Evolutionary conservation across 2,329 filamentous ascomycete genomes (phyloP).

Genomic region (Epichloe gansuensis): DNA sequence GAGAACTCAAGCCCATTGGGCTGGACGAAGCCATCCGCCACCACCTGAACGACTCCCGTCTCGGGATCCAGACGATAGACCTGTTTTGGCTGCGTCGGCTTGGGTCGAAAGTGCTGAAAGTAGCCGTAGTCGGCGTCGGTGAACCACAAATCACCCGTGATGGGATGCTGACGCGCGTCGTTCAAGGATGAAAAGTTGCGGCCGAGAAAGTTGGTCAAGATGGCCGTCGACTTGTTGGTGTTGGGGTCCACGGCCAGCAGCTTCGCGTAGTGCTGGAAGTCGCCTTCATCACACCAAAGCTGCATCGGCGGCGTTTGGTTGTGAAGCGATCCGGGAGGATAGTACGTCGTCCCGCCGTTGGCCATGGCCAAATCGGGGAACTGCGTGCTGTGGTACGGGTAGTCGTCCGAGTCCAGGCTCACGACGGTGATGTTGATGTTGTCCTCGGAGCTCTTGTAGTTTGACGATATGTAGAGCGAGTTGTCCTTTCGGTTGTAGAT

Average conservation of each 20-base stretch:
- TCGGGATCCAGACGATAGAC: slow-evolving; percentile 43
- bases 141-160: slow-evolving; percentile 49
- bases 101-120: slow-evolving; percentile 43
- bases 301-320: slow-evolving; percentile 11
- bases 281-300: slow-evolving; percentile 12
- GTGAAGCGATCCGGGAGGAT: slow-evolving; percentile 8
- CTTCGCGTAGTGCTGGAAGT: slow-evolving; percentile 39
- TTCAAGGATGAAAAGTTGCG: slow-evolving; percentile 49
- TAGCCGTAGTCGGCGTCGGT: slow-evolving; percentile 50
- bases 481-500: slow-evolving; percentile 21
- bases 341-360: slow-evolving; percentile 13
- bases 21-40: slow-evolving; percentile 43
- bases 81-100: slow-evolving; percentile 41
- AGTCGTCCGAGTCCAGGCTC: slow-evolving; percentile 9
- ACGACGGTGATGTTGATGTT: slow-evolving; percentile 21
- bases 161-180: slow-evolving; percentile 41
- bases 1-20: slow-evolving; percentile 48
- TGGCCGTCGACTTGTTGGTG: slow-evolving; percentile 16
- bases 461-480: slow-evolving; percentile 9
- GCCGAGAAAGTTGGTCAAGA: slow-evolving; percentile 49
- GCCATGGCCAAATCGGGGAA: slow-evolving; percentile 11
- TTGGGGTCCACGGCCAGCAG: slow-evolving; percentile 6
- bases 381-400: slow-evolving; percentile 9
- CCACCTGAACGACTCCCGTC: slow-evolving; percentile 39
- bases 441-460: slow-evolving; percentile 25